These are phyloP conservation scores for Neopestalotiopsis sp. DNA, from an alignment of 2,329 filamentous ascomycete genomes.

Conservation along the genomic window DNA sequence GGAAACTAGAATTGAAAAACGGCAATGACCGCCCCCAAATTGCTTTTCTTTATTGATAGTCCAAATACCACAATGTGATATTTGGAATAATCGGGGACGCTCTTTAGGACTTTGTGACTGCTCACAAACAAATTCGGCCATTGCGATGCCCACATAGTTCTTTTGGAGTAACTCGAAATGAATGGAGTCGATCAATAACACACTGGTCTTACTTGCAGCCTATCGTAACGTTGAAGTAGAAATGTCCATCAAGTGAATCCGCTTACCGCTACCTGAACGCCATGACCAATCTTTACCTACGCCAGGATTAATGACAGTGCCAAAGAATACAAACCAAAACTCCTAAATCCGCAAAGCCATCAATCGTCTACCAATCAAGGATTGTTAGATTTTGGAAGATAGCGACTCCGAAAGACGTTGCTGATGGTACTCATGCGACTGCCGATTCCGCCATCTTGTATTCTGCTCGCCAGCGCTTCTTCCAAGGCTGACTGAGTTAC, in stretches of 20 bases:
- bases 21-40: background rate
- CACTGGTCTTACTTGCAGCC: too few species aligned
- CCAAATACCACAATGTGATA: too few species aligned
- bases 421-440: conserved; percentile 73
- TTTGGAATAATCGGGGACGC: too few species aligned
- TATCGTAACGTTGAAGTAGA: too few species aligned
- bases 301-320: background rate
- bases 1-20: background rate
- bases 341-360: background rate
- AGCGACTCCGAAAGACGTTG: conserved; percentile 68
- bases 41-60: too few species aligned
- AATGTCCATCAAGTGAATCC: background rate
- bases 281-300: background rate
- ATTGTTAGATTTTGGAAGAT: conserved; percentile 44
- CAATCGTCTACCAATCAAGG: background rate
- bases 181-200: too few species aligned
- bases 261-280: background rate
- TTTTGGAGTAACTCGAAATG: too few species aligned
- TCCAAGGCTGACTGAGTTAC: conserved; percentile 82
- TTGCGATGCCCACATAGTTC: too few species aligned
- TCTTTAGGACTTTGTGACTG: too few species aligned
- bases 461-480: conserved; percentile 76
- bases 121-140: too few species aligned
- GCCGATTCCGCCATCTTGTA: conserved; percentile 63
- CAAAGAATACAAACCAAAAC: background rate